Base-by-base conservation (phyloP, 2,329 filamentous ascomycete genomes). In the Fusarium poae region DNA sequence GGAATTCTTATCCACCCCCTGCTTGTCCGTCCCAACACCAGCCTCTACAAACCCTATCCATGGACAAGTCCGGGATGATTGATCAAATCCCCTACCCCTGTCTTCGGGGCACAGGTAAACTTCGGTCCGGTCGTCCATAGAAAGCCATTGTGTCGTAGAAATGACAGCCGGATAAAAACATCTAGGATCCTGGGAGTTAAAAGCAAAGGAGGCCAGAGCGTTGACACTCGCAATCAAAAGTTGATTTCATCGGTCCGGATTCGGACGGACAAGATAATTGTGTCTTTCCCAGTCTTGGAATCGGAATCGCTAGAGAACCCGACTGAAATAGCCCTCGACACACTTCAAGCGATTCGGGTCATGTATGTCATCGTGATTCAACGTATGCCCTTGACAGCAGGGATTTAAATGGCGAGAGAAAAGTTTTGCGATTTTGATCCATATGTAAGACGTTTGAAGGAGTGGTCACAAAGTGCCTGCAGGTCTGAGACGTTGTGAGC, bases 1-100 rank as follows among this genome's bases (percentile, higher is more conserved):
- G 68, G 72, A 71, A 72, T 70, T 74, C 60, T 70, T 60, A 67
- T 57, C 67, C 67, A 57, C 53, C 62, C 62, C 67, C 65, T 61
- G 62, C 65, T 62, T 35, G 60, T 20, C 59, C 48, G 68, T 64
- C 45, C 62, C 56, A 62, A 57, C 68, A 42, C 55, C 32, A 57
- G 59, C 39, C 59, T 57, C 59, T 62, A 43, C 48, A 67, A 67
- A 67, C 61, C 67, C 55, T 71, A 73, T 57, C 71, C 71, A 71
- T 74, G 67, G 46, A 30, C 4, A 59, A 51, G 40, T 55, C 55
- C 71, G 64, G 57, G 67, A 55, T 66, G 25, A 55, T 58, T 63
- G 58, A 65, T 60, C 63, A 65, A 58, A 57, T 57, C 42, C 62
- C 58, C 54, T 40, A 25, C 25, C 66, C 68, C 54, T 72, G 63